phyloP scores from a whole-genome alignment of 2,329 filamentous ascomycete species.

The Plectosphaerella cucumerina region DNA sequence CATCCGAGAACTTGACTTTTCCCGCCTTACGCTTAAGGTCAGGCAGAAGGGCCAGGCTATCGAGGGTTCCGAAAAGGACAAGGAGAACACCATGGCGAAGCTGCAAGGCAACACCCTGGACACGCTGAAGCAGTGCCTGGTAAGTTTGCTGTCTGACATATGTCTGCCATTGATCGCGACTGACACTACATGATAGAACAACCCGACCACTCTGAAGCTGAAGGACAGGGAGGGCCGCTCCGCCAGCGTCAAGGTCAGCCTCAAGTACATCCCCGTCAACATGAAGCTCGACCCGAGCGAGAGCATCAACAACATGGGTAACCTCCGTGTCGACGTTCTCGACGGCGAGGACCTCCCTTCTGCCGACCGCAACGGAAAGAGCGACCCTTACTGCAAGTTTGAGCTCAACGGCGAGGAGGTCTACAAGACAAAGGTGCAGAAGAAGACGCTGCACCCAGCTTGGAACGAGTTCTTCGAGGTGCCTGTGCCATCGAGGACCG shows the following conservation, averaged over 20 bases:
- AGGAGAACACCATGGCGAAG: slow-evolving; percentile 75
- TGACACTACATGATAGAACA: slow-evolving; percentile 58
- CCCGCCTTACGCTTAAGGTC: slow-evolving; percentile 82
- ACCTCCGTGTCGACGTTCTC: slow-evolving; percentile 86
- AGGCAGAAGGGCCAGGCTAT: slow-evolving; percentile 75
- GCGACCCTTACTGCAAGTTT: slow-evolving; percentile 95
- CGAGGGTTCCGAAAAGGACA: slow-evolving; percentile 55
- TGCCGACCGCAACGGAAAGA: slow-evolving; percentile 93
- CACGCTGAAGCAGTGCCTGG: slow-evolving; percentile 81
- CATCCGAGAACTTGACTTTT: slow-evolving; percentile 95
- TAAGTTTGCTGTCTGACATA: slow-evolving; percentile 36
- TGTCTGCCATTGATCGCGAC: slow-evolving; percentile 11
- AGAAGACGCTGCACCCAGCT: slow-evolving; percentile 90
- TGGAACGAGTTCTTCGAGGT: slow-evolving; percentile 98
- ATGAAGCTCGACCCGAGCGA: slow-evolving; percentile 94
- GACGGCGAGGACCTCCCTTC: slow-evolving; percentile 85
- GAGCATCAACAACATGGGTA: slow-evolving; percentile 99
- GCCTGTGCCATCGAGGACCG: slow-evolving; percentile 76
- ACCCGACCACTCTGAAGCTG: slow-evolving; percentile 76
- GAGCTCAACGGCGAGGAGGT: slow-evolving; percentile 83
- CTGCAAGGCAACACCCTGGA: slow-evolving; percentile 81
- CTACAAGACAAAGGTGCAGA: slow-evolving; percentile 92
- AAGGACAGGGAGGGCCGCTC: slow-evolving; percentile 72
- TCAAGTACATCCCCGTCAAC: slow-evolving; percentile 91
- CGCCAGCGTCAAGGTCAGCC: slow-evolving; percentile 81